Conservation (phyloP, 257 asterid species). For the Solanum stenotomum region DNA sequence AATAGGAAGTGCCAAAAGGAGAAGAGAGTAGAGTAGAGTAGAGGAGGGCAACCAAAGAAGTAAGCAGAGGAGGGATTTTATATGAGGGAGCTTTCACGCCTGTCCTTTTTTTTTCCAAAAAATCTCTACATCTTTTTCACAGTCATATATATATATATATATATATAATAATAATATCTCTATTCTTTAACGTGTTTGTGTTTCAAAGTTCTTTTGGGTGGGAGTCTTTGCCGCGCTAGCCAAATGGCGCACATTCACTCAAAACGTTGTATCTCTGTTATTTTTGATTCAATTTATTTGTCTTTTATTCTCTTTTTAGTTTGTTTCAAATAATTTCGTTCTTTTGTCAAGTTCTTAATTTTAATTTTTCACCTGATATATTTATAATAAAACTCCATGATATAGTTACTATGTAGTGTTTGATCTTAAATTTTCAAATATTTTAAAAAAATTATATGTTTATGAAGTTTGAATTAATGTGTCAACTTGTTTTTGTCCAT, state of each 20-base stretch:
- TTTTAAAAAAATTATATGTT: too few relatives aligned
- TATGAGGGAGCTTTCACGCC: conserved; percentile 69
- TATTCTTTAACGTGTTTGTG: not conserved
- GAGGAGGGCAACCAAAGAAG: conserved; percentile 16
- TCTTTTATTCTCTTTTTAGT: too few relatives aligned
- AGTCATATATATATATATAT: not conserved
- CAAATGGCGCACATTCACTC: not conserved
- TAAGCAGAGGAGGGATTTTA: conserved; percentile 47
- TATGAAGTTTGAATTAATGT: too few relatives aligned
- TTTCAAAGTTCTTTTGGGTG: conserved; percentile 1
- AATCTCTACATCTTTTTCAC: not conserved
- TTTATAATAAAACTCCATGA: too few relatives aligned
- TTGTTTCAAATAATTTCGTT: too few relatives aligned
- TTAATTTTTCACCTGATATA: not conserved
- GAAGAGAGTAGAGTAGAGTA: not conserved
- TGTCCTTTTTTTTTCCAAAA: conserved; percentile 34
- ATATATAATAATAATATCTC: not conserved
- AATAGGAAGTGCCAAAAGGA: not conserved
- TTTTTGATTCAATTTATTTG: not conserved
- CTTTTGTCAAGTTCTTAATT: too few relatives aligned
- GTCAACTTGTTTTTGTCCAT: not conserved
- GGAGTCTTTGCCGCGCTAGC: conserved; percentile 23
- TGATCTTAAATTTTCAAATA: too few relatives aligned
- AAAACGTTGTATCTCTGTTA: not conserved
- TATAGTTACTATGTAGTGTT: too few relatives aligned